Percentiles rank a stretch among this genome's conserved stretches.
These are phyloP conservation scores for Nosema granulosis DNA, from an alignment of 371 early-diverging fungal species.

Conservation along the genomic window DNA sequence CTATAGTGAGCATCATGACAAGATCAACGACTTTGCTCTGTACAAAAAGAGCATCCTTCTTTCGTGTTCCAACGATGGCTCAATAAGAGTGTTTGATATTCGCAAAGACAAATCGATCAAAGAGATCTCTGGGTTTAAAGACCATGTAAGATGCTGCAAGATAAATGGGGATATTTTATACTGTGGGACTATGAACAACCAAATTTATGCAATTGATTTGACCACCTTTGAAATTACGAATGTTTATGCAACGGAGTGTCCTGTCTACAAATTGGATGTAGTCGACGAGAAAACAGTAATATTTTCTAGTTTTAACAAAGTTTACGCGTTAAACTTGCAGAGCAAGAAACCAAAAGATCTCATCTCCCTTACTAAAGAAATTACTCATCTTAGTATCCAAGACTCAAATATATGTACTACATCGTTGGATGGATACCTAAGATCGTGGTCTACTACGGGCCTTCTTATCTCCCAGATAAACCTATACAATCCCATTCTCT, in stretches of 20 bases:
- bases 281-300: constrained; percentile 3
- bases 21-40: constrained; percentile 34
- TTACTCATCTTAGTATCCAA: constrained; percentile 28
- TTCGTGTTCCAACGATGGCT: constrained; percentile 38
- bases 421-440: constrained; percentile 45
- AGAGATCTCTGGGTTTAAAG: constrained; percentile 10
- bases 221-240: background rate
- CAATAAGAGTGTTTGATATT: constrained; percentile 36
- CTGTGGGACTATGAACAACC: constrained; percentile 28
- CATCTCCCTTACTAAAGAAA: constrained; percentile 17
- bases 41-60: constrained; percentile 13
- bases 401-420: constrained; percentile 33
- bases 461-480: constrained; percentile 30
- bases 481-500: constrained; percentile 7
- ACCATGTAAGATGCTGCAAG: constrained; percentile 18
- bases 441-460: constrained; percentile 30
- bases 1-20: constrained; percentile 46
- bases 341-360: background rate
- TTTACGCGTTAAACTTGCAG: constrained; percentile 21
- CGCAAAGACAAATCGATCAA: constrained; percentile 21
- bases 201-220: constrained; percentile 17
- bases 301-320: constrained; percentile 25
- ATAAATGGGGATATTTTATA: constrained; percentile 23
- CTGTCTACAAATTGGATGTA: constrained; percentile 8
- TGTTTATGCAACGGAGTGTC: background rate